Evolutionary conservation across 805 yeast genomes (phyloP).

Genomic region (Cyberlindnera lachancei): DNA sequence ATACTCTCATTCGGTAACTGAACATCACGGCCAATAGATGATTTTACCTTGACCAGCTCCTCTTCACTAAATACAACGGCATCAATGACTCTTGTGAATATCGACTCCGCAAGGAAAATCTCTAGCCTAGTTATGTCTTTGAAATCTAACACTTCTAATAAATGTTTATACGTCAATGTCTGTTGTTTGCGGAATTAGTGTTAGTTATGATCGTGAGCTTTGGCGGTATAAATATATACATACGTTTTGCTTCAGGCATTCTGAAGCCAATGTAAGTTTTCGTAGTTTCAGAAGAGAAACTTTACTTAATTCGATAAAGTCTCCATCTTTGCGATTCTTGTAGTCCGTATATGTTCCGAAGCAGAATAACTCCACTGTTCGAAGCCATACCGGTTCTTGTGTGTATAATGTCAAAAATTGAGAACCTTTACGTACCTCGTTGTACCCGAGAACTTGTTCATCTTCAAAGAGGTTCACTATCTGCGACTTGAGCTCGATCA

Average conservation of each 20-base stretch:
- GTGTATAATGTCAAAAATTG: conserved; percentile 1
- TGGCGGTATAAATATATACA: no score
- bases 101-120: conserved; percentile 9
- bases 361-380: conserved; percentile 20
- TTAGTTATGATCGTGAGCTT: no score
- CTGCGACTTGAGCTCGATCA: background rate
- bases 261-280: conserved; percentile 16
- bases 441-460: conserved; percentile 16
- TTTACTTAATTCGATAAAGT: conserved; percentile 10
- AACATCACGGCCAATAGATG: conserved; percentile 20
- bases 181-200: no score
- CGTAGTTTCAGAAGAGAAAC: conserved; percentile 14
- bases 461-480: conserved; percentile 11
- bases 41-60: conserved; percentile 11
- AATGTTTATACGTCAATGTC: conserved; percentile 10
- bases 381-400: conserved; percentile 7
- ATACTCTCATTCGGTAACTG: conserved; percentile 9
- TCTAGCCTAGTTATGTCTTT: background rate
- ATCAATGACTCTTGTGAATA: conserved; percentile 12
- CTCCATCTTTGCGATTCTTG: background rate
- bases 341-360: conserved; percentile 20
- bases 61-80: conserved; percentile 17
- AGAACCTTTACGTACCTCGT: conserved; percentile 13
- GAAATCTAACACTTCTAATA: conserved; percentile 7
- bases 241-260: conserved; percentile 13